These are phyloP conservation scores for Crithidia brevicula DNA, from an alignment of 208 protist species.

Conservation along the genomic window DNA sequence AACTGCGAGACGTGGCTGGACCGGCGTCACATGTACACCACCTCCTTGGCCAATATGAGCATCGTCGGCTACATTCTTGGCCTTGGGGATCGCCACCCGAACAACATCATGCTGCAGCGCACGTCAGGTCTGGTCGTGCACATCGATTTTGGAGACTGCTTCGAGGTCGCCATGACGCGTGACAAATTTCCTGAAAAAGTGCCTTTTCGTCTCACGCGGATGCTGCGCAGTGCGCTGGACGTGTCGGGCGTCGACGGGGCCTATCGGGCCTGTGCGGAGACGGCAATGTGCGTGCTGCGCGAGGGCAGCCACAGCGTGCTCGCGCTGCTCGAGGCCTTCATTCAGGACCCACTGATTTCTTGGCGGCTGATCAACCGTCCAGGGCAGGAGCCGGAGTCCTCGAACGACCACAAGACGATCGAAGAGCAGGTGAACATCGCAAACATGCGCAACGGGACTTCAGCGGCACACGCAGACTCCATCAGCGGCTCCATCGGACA, in stretches of 20 bases:
- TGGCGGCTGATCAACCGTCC: slow-evolving; percentile 95
- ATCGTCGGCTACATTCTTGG: slow-evolving; percentile 99
- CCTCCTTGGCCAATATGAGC: slow-evolving; percentile 98
- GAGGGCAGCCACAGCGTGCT: slow-evolving; percentile 98
- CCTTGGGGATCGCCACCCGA: slow-evolving; percentile 99
- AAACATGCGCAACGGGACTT: slow-evolving; percentile 34
- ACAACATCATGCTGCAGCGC: slow-evolving; percentile 99
- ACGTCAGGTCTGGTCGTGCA: slow-evolving; percentile 98
- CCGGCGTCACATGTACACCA: slow-evolving; percentile 97
- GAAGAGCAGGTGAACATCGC: slow-evolving; percentile 69
- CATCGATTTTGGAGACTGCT: slow-evolving; percentile 99
- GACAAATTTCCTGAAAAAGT: slow-evolving; percentile 99
- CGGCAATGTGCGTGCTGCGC: slow-evolving; percentile 97
- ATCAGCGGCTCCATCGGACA: slow-evolving; percentile 36
- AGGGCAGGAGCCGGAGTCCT: slow-evolving; percentile 72
- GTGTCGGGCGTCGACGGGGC: slow-evolving; percentile 98
- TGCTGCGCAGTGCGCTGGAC: slow-evolving; percentile 99
- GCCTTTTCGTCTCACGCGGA: slow-evolving; percentile 99
- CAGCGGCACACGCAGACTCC: slow-evolving; percentile 29
- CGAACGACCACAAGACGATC: slow-evolving; percentile 74
- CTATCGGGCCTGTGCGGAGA: slow-evolving; percentile 97
- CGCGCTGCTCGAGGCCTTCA: slow-evolving; percentile 99
- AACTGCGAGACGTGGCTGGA: slow-evolving; percentile 99
- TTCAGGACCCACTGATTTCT: slow-evolving; percentile 99
- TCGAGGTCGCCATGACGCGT: slow-evolving; percentile 99